Evolutionary conservation across 2,329 filamentous ascomycete genomes (phyloP).

Genomic region (Stachybotrys elegans): DNA sequence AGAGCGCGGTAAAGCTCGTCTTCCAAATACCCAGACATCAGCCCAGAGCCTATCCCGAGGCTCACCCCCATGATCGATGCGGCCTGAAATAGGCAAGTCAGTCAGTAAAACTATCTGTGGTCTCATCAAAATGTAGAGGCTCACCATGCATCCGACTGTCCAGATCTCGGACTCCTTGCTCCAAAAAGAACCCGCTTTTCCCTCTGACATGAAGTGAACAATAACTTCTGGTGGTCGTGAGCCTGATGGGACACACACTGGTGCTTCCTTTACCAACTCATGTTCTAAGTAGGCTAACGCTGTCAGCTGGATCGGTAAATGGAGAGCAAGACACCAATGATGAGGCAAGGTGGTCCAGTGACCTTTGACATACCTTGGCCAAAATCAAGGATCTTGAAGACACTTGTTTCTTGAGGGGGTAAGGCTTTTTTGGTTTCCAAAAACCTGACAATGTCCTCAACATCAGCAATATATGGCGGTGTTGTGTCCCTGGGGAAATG

Average conservation of each 20-base stretch:
- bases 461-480: neutral
- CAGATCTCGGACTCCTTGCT: conserved; percentile 1
- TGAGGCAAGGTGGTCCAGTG: neutral
- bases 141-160: neutral
- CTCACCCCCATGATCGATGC: neutral
- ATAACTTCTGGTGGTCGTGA: neutral
- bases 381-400: neutral
- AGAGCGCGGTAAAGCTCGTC: neutral
- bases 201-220: neutral
- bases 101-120: neutral
- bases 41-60: too few relatives aligned
- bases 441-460: neutral
- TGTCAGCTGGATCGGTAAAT: too few relatives aligned
- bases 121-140: neutral
- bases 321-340: neutral
- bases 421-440: neutral
- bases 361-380: neutral
- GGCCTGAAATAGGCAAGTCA: neutral
- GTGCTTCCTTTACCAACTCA: neutral
- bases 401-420: neutral
- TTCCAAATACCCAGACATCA: neutral
- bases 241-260: neutral
- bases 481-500: neutral
- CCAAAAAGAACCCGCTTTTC: conserved; percentile 1
- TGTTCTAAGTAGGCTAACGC: neutral